Base-by-base conservation (phyloP, 2,329 filamentous ascomycete species). In the Calonectria montana region DNA sequence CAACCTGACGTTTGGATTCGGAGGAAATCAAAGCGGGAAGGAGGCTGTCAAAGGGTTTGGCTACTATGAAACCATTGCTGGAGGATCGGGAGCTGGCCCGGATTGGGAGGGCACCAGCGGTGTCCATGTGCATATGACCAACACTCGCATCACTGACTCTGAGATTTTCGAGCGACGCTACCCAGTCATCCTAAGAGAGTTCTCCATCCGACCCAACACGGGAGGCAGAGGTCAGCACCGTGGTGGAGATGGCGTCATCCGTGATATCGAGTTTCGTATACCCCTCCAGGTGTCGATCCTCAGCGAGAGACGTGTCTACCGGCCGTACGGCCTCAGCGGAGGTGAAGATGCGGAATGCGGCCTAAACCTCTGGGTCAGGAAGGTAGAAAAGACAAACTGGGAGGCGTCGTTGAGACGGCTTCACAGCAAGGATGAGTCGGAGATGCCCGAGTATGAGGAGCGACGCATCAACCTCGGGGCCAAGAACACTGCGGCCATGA, bases 341-440 rank as follows among this genome's bases (percentile, higher is more conserved):
- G 96, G 96, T 4, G 92, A 92, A 69, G 93, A 96, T 73, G 96
- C 91, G 0, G 84, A 91, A 76, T 93, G 93, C 63, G 96, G 96
- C 0, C 85, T 96, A 73, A 98, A 98, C 77, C 86, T 97, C 55
- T 98, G 96, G 96, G 92, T 97, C 37, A 87, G 94, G 9, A 92
- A 90, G 72, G 92, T 96, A 65, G 86, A 87, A 75, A 91, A 90
- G 81, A 84, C 84, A 1, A 86, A 86, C 77, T 87, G 86, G 81
- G 86, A 87, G 81, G 82, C 83, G 70, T 84, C 84, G 21, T 80
- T 85, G 65, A 83, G 82, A 74, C 77, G 82, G 69, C 78, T 88
- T 43, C 83, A 84, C 41, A 80, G 79, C 31, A 79, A 77, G 4
- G 78, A 81, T 16, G 80, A 80, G 1, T 77, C 79, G 0, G 81